Conservation (phyloP, 208 protist genomes). For the Crithidia thermophila region DNA sequence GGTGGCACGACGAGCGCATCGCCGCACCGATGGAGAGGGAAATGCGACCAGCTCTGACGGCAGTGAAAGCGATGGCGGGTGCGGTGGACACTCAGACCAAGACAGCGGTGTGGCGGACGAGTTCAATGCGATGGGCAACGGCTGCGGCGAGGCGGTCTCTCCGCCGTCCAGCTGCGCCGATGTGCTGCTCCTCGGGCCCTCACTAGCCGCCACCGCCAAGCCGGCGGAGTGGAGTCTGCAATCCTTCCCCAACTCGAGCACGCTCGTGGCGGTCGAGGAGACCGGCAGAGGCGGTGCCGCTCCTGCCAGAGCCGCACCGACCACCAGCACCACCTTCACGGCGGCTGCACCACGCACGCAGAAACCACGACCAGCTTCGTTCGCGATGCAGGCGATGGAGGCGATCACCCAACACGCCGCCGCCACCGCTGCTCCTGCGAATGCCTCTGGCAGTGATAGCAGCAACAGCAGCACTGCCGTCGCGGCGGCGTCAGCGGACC, state of each 20-base stretch:
- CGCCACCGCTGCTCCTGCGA: neutral
- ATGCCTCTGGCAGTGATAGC: neutral
- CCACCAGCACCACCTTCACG: too few relatives aligned
- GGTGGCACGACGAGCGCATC: too few relatives aligned
- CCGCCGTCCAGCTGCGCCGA: slow-evolving; percentile 28
- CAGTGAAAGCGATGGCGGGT: neutral
- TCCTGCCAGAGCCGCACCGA: too few relatives aligned
- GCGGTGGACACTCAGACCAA: slow-evolving; percentile 2
- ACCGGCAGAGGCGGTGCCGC: neutral
- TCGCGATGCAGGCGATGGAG: slow-evolving; percentile 22
- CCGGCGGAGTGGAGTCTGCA: slow-evolving; percentile 6
- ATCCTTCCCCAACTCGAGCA: neutral
- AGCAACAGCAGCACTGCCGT: too few relatives aligned
- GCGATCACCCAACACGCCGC: slow-evolving; percentile 9
- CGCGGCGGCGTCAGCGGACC: too few relatives aligned
- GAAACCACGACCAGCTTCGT: neutral
- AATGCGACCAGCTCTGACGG: too few relatives aligned
- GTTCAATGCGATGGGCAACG: slow-evolving; percentile 31
- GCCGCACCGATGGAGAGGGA: neutral
- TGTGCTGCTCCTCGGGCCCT: neutral
- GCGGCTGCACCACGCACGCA: neutral
- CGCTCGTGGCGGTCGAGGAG: neutral
- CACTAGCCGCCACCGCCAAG: slow-evolving; percentile 1
- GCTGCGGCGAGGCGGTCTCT: slow-evolving; percentile 39
- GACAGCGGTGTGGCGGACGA: slow-evolving; percentile 18